A percentile compares a stretch with the other conserved stretches of the same genome.
phyloP scores from a whole-genome alignment of 2,329 filamentous ascomycete genomes.

The Claviceps paspali region DNA sequence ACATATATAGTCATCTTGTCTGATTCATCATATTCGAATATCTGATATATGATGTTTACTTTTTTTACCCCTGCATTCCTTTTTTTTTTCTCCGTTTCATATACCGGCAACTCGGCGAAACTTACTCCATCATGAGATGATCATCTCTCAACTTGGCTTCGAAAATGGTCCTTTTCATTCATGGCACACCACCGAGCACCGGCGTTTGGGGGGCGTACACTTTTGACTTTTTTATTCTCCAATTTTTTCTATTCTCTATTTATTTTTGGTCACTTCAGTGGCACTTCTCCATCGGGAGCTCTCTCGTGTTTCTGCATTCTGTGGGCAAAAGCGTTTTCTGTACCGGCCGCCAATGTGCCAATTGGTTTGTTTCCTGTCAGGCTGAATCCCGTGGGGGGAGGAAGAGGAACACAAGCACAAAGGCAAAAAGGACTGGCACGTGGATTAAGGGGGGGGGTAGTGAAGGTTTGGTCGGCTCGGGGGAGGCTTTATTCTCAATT shows the following conservation, averaged over 20 bases:
- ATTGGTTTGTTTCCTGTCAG: too few relatives aligned
- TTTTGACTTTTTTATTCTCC: not conserved
- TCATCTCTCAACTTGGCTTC: not conserved
- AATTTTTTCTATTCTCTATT: not conserved
- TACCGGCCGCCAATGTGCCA: too few relatives aligned
- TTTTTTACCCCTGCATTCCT: conserved; percentile 8
- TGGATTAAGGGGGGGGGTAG: too few relatives aligned
- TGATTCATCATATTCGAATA: not conserved
- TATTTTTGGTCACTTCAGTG: too few relatives aligned
- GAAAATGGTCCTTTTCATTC: conserved; percentile 1
- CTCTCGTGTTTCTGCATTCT: too few relatives aligned
- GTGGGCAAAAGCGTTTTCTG: too few relatives aligned
- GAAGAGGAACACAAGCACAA: too few relatives aligned
- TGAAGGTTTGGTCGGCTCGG: too few relatives aligned
- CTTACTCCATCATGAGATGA: not conserved
- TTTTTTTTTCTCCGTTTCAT: conserved; percentile 12
- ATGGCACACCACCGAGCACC: conserved; percentile 14
- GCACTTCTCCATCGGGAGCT: too few relatives aligned
- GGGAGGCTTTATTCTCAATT: not conserved
- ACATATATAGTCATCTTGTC: not conserved
- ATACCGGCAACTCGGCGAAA: too few relatives aligned
- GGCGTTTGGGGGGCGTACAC: conserved; percentile 11
- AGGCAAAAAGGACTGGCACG: too few relatives aligned
- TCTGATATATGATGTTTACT: conserved; percentile 3
- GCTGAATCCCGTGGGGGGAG: too few relatives aligned